phyloP scores from a whole-genome alignment of 106 monocot genomes.

The Allium cepa region DNA sequence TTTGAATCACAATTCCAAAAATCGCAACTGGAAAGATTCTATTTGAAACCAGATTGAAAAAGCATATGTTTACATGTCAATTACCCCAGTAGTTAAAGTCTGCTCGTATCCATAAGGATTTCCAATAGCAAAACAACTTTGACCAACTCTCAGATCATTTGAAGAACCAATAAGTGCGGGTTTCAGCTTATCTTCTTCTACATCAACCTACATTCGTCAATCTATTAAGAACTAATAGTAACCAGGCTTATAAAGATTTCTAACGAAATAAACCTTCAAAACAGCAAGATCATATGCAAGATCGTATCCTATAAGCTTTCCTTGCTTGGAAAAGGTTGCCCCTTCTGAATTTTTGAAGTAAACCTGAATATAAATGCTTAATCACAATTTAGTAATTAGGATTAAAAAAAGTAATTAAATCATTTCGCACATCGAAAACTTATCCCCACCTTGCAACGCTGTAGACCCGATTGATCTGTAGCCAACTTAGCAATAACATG shows the following conservation, averaged over 20 bases:
- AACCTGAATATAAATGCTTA: slow-evolving; percentile 26
- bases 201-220: slow-evolving; percentile 45
- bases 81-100: slow-evolving; percentile 88
- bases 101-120: slow-evolving; percentile 92
- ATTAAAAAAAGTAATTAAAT: neutral
- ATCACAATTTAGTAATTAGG: neutral
- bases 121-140: slow-evolving; percentile 91
- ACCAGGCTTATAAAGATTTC: neutral
- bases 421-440: neutral
- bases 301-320: slow-evolving; percentile 77
- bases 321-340: slow-evolving; percentile 45
- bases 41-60: too few species aligned
- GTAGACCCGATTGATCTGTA: slow-evolving; percentile 49
- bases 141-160: slow-evolving; percentile 59
- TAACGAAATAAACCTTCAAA: slow-evolving; percentile 42
- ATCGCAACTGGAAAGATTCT: too few species aligned
- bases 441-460: slow-evolving; percentile 53
- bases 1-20: too few species aligned
- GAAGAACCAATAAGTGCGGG: slow-evolving; percentile 75
- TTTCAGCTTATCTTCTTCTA: slow-evolving; percentile 49
- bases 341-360: slow-evolving; percentile 57
- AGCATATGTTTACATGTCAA: neutral
- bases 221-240: slow-evolving; percentile 1
- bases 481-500: slow-evolving; percentile 88
- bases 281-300: slow-evolving; percentile 84